phyloP scores from a whole-genome alignment of 179 eudicot species.

The Spergularia azorica region DNA sequence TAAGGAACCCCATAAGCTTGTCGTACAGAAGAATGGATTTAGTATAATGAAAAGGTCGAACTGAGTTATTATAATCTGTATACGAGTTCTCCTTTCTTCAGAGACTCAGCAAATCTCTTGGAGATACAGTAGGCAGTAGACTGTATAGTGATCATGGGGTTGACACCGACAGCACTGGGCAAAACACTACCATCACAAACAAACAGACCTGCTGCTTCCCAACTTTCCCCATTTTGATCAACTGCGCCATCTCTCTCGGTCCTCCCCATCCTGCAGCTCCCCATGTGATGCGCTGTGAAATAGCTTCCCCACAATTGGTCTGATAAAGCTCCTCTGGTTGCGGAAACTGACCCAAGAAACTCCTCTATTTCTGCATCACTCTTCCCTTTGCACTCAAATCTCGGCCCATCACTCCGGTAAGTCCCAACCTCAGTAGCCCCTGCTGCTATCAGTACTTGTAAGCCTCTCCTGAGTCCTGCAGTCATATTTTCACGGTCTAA shows the following conservation, averaged over 20 bases:
- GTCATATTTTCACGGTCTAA: constrained; percentile 54
- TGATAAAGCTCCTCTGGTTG: constrained; percentile 42
- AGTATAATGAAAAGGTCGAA: not conserved
- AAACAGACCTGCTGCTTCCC: constrained; percentile 72
- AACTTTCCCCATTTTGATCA: constrained; percentile 71
- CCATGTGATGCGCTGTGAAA: constrained; percentile 76
- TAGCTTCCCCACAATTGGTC: constrained; percentile 45
- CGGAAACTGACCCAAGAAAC: constrained; percentile 52
- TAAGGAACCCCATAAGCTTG: not conserved
- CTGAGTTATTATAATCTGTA: not conserved
- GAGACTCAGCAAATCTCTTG: constrained; percentile 43
- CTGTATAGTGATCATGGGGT: constrained; percentile 82
- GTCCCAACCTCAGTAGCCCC: constrained; percentile 96
- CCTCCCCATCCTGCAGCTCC: constrained; percentile 72
- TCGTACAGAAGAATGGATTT: not conserved
- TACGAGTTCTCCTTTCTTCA: constrained; percentile 33
- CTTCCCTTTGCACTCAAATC: constrained; percentile 50
- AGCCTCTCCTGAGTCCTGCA: constrained; percentile 43
- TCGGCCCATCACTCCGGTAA: constrained; percentile 67
- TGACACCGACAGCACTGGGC: constrained; percentile 70
- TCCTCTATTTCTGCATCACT: constrained; percentile 45
- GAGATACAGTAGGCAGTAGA: constrained; percentile 69
- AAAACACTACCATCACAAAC: constrained; percentile 70
- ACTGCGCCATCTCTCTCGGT: constrained; percentile 55
- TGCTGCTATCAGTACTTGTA: constrained; percentile 67